A percentile compares a stretch with the other conserved stretches of the same genome.
These are phyloP conservation scores for Fusarium sp. DNA, from an alignment of 2,329 filamentous ascomycete species.

Conservation along the genomic window DNA sequence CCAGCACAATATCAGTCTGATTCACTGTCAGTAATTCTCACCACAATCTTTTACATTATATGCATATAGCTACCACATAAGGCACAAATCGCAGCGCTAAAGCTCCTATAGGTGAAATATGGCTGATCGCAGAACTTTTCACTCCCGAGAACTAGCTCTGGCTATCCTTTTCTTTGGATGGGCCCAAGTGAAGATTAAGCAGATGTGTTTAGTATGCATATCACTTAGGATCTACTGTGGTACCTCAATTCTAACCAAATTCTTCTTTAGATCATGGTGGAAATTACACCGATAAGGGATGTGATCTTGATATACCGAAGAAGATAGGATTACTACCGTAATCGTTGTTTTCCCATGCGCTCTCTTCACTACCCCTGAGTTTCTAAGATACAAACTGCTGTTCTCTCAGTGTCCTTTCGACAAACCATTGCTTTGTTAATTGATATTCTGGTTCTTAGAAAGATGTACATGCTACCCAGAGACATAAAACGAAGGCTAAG, in stretches of 20 bases:
- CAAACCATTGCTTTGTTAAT: neutral
- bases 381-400: too few species aligned
- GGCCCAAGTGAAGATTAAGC: neutral
- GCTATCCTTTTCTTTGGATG: neutral
- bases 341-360: neutral
- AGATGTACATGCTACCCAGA: neutral
- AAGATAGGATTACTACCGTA: too few species aligned
- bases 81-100: fast-evolving
- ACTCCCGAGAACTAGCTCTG: too few species aligned
- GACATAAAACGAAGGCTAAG: neutral
- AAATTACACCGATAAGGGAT: neutral
- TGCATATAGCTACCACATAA: neutral
- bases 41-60: fast-evolving
- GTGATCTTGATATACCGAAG: too few species aligned
- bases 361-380: neutral
- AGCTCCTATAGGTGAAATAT: neutral
- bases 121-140: neutral
- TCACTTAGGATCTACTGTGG: neutral
- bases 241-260: neutral
- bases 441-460: too few species aligned
- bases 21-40: neutral
- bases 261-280: neutral
- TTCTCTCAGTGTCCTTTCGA: neutral
- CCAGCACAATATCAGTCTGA: neutral
- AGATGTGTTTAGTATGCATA: neutral